Base-by-base conservation (phyloP, 192 early-diverging fungal genomes). In the Mortierella claussenii region DNA sequence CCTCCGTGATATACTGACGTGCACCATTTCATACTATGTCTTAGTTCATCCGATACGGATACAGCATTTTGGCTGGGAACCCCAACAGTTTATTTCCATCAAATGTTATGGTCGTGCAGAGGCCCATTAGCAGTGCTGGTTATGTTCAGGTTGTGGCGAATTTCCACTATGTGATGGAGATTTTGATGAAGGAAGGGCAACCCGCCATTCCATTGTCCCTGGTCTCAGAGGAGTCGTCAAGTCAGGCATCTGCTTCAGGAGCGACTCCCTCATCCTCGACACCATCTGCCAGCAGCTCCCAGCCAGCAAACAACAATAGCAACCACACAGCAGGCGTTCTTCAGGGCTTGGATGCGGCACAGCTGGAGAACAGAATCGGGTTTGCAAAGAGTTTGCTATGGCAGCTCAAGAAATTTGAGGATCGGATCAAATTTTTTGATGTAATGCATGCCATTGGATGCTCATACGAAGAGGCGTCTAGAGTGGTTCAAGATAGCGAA, bases 391-490 rank as follows among this genome's bases (percentile, higher is more conserved):
- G 64, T 30, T 40, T 83, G 40, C 66, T 82, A 12, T 59, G 45
- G 45, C 84, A 86, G 55, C 79, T 86, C 18, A 73, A 75, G 34
- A 49, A 71, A 8, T 86, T 81, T 33, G 73, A 81, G 12, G 61
- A 78, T 18, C 43, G 69, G 17, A 55, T 78, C 45, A 27, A 55
- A 18, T 59, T 76, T 27, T 86, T 83, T 68, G 76, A 81, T 21
- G 82, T 83, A 1, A 86, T 86, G 84, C 80, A 86, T 60, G 78
- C 74, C 8, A 70, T 78, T 30, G 68, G 81, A 23, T 79, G 79
- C 3, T 65, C 68, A 10, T 86, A 74, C 55, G 75, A 74, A 13
- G 78, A 83, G 23, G 84, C 84, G 10, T 45, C 60, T n/a, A 59
- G 64, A 54, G 80, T 82, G 0, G 62, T 83, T 8, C 65, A 79